Conservation (phyloP, 1,284 basidiomycete species). For the Trametes hirsuta region DNA sequence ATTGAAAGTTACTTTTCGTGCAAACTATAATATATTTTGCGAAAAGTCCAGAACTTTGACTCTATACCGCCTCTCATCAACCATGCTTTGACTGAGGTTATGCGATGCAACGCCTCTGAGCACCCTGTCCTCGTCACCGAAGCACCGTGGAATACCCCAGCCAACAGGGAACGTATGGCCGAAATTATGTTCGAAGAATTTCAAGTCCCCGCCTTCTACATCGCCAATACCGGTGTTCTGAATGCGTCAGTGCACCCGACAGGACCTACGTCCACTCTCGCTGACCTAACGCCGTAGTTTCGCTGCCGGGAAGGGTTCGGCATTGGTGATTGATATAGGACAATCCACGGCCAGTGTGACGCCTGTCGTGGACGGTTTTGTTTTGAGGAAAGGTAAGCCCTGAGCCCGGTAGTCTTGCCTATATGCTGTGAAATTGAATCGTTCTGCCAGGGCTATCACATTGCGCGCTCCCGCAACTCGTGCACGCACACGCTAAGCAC, state of each 20-base stretch:
- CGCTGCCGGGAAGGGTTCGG: conserved; percentile 94
- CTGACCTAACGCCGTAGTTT: conserved; percentile 57
- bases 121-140: conserved; percentile 96
- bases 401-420: background rate
- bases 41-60: conserved; percentile 77
- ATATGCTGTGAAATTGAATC: background rate
- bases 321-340: conserved; percentile 94
- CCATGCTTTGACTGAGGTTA: conserved; percentile 75
- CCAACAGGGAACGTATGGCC: conserved; percentile 90
- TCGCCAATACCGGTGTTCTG: conserved; percentile 94
- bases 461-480: conserved; percentile 74
- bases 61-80: conserved; percentile 75
- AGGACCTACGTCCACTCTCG: background rate
- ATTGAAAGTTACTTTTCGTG: background rate
- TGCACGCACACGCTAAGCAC: conserved; percentile 75
- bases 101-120: conserved; percentile 76
- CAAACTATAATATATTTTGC: background rate
- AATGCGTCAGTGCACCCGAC: conserved; percentile 71
- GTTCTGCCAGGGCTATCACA: conserved; percentile 60
- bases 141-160: conserved; percentile 92
- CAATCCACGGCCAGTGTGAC: conserved; percentile 88
- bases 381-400: conserved; percentile 86
- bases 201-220: conserved; percentile 93
- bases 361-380: conserved; percentile 97
- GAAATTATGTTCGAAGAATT: conserved; percentile 98